phyloP scores from a whole-genome alignment of 1,284 basidiomycete species.

The Mycosarcoma maydis region DNA sequence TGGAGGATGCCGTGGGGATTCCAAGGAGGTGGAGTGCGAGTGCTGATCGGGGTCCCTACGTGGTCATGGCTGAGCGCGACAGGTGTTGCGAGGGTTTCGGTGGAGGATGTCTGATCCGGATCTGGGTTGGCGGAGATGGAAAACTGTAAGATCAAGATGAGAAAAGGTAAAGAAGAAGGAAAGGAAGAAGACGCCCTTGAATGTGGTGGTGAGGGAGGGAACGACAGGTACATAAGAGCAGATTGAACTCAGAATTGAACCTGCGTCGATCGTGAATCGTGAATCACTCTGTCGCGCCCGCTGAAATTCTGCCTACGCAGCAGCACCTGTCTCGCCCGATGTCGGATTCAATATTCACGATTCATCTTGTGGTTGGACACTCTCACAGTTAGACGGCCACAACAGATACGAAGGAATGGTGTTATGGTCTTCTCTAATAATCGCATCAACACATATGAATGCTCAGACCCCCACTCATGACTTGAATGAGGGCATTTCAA shows the following conservation, averaged over 20 bases:
- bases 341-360: no score
- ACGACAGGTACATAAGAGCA: no score
- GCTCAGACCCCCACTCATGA: no score
- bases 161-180: no score
- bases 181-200: no score
- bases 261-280: no score
- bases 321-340: slow-evolving; percentile 5
- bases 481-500: not conserved
- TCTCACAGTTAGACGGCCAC: no score
- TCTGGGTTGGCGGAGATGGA: no score
- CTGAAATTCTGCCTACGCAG: slow-evolving; percentile 12
- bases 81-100: not conserved
- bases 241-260: slow-evolving; percentile 5
- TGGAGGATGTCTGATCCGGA: not conserved
- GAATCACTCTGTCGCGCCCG: slow-evolving; percentile 1
- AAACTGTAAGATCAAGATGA: not conserved
- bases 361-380: no score
- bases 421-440: no score
- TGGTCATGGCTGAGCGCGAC: slow-evolving; percentile 13
- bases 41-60: slow-evolving; percentile 4
- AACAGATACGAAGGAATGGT: no score
- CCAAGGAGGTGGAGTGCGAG: not conserved
- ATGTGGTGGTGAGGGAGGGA: slow-evolving; percentile 5
- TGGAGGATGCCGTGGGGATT: not conserved
- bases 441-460: no score